A percentile compares a stretch with the other conserved stretches of the same genome.
Evolutionary conservation across 2,329 filamentous ascomycete genomes (phyloP).

Genomic region (Beauveria varroae): DNA sequence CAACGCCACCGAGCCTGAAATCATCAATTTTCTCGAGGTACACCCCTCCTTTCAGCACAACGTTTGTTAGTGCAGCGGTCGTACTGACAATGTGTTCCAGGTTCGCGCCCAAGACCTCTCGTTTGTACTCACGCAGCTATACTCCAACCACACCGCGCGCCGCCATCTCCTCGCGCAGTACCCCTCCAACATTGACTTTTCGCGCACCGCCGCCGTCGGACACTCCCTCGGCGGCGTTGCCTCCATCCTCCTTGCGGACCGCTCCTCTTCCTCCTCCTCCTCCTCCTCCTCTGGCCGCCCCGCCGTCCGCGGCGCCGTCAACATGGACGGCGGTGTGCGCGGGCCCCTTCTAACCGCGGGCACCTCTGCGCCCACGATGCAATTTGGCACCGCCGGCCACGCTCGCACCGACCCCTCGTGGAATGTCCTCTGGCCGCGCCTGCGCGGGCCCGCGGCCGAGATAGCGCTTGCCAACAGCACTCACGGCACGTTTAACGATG

Average conservation of each 20-base stretch:
- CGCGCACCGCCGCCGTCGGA: conserved; percentile 23
- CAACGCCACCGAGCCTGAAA: conserved; percentile 14
- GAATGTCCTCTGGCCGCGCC: conserved; percentile 15
- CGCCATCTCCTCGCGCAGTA: background rate
- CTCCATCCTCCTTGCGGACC: conserved; percentile 18
- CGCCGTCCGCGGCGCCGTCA: conserved; percentile 24
- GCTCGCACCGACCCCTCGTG: conserved; percentile 14
- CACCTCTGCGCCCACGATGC: conserved; percentile 17
- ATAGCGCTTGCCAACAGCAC: conserved; percentile 14
- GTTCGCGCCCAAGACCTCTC: conserved; percentile 25
- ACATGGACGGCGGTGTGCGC: conserved; percentile 29
- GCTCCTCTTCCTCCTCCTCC: too few species aligned
- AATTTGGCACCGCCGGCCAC: conserved; percentile 14
- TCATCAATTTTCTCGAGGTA: conserved; percentile 3
- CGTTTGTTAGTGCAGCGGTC: too few species aligned
- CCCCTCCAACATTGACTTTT: conserved; percentile 16
- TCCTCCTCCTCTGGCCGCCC: too few species aligned
- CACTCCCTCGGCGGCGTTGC: conserved; percentile 29
- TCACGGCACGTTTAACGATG: conserved; percentile 18
- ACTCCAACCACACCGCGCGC: background rate
- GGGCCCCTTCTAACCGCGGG: conserved; percentile 16
- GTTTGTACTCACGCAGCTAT: conserved; percentile 27
- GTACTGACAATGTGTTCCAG: conserved; percentile 7
- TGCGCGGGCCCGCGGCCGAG: conserved; percentile 14
- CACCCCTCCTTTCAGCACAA: background rate